Conservation (phyloP, 1,284 basidiomycete species). For the Taiwanofungus camphoratus region DNA sequence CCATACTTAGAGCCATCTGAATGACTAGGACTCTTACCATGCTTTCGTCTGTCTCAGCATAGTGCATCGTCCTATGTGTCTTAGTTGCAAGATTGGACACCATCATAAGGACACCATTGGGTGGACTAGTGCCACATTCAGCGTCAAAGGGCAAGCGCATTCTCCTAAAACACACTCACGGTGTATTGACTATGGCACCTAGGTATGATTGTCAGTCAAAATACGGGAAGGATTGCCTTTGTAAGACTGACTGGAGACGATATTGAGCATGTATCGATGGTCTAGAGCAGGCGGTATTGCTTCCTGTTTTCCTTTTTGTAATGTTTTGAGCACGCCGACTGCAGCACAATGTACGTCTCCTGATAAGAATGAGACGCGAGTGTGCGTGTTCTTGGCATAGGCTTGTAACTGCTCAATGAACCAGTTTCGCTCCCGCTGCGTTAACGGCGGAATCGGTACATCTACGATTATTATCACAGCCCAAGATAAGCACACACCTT, state of each 20-base stretch:
- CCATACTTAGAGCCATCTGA: background rate
- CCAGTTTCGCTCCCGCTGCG: conserved; percentile 85
- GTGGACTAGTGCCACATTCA: conserved; percentile 38
- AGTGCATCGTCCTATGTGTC: conserved; percentile 79
- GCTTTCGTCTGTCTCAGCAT: conserved; percentile 73
- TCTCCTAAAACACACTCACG: conserved; percentile 42
- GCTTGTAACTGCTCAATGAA: conserved; percentile 77
- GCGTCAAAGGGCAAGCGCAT: background rate
- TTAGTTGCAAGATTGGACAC: conserved; percentile 78
- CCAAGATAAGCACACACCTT: too few species aligned
- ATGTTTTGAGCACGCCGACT: conserved; percentile 74
- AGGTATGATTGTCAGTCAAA: conserved; percentile 10
- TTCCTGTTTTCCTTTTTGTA: conserved; percentile 43
- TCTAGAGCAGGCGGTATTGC: conserved; percentile 54
- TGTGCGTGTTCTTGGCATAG: conserved; percentile 52
- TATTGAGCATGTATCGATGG: conserved; percentile 83
- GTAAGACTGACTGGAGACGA: conserved; percentile 54
- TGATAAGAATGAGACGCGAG: conserved; percentile 79
- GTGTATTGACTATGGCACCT: conserved; percentile 80
- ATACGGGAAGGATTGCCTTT: background rate
- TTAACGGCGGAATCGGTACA: background rate
- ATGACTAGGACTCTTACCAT: conserved; percentile 53
- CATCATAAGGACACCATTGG: conserved; percentile 73
- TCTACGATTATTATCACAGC: too few species aligned
- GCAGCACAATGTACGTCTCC: conserved; percentile 92